Base-by-base conservation (phyloP, 2,329 filamentous ascomycete genomes). In the Alternaria sp. region DNA sequence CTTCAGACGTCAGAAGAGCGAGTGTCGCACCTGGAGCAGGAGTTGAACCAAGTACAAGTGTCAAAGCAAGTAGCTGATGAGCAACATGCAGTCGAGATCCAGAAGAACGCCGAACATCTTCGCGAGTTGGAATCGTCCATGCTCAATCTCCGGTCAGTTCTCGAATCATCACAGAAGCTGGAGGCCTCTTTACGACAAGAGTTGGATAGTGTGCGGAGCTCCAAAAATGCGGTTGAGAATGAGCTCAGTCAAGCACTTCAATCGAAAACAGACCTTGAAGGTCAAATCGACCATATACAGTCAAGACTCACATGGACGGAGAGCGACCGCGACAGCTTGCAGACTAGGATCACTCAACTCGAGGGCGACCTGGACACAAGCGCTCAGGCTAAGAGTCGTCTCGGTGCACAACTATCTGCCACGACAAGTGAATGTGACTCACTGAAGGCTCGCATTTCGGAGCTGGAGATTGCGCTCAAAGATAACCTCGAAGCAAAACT, bases 71-170 rank as follows among this genome's bases (percentile, higher is more conserved):
- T 64, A 24, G 51, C 47, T 4, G 66, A 74, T 26, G 22, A 51
- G 5, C 61, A 57, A 9, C 58, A 69, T 4, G 48, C 59, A 7
- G 57, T 51, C 12, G 63, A 69, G 6, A 24, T 63, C 3, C 57
- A 51, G 22, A 58, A 63, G n/a, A 70, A 66, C 47, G 63, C 57
- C 9, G 64, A 61, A 28, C 63, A 73, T 12, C 65, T 74, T n/a
- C 64, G 54, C n/a, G 66, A 71, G 34, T 64, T 75, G 7, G 66
- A 71, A 48, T 36, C 65, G 5, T 65, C 73, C 18, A 61, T 74
- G 39, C 32, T 58, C 9, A 57, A 53, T 28, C 65, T 73, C 3
- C 65, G 61, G 20, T 59, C 61, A 12, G 54, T 60, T 2, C 42
- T 73, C 22, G 57, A 54, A 14, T 59, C 64, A 1, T 70, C 70